phyloP scores from a whole-genome alignment of 192 early-diverging fungal species.

The Coemansia sp. region DNA sequence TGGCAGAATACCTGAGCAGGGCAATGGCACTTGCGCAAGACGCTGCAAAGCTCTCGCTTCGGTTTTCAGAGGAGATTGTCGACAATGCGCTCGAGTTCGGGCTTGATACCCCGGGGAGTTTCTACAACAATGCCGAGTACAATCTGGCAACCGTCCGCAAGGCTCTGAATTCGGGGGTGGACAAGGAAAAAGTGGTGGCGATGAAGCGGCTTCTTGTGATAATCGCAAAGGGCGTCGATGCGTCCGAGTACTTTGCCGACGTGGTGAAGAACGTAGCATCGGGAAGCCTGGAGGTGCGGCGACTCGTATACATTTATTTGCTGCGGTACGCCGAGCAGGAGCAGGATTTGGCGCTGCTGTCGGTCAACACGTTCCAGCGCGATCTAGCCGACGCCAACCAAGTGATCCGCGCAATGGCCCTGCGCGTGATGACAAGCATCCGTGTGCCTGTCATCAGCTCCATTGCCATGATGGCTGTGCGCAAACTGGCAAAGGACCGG shows the following conservation, averaged over 20 bases:
- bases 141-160: constrained; percentile 74
- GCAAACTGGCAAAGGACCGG: constrained; percentile 81
- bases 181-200: constrained; percentile 91
- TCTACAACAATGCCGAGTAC: constrained; percentile 91
- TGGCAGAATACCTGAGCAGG: constrained; percentile 67
- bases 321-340: constrained; percentile 95
- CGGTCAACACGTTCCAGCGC: constrained; percentile 98
- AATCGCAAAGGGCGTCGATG: constrained; percentile 89
- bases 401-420: constrained; percentile 91
- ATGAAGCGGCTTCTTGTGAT: constrained; percentile 91
- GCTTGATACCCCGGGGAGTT: constrained; percentile 71
- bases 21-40: constrained; percentile 74
- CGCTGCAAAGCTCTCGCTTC: constrained; percentile 78
- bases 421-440: constrained; percentile 95
- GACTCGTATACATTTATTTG: constrained; percentile 96
- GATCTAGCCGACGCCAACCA: constrained; percentile 92
- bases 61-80: constrained; percentile 81
- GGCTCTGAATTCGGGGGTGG: constrained; percentile 78
- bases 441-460: constrained; percentile 89
- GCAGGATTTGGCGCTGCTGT: constrained; percentile 91
- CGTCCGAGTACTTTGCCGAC: constrained; percentile 88
- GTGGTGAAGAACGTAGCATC: constrained; percentile 99
- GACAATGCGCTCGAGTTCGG: constrained; percentile 89
- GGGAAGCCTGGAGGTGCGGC: constrained; percentile 83
- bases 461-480: constrained; percentile 89